These are phyloP conservation scores for Spizellomyces sp. DNA, from an alignment of 192 early-diverging fungal species.

Conservation along the genomic window DNA sequence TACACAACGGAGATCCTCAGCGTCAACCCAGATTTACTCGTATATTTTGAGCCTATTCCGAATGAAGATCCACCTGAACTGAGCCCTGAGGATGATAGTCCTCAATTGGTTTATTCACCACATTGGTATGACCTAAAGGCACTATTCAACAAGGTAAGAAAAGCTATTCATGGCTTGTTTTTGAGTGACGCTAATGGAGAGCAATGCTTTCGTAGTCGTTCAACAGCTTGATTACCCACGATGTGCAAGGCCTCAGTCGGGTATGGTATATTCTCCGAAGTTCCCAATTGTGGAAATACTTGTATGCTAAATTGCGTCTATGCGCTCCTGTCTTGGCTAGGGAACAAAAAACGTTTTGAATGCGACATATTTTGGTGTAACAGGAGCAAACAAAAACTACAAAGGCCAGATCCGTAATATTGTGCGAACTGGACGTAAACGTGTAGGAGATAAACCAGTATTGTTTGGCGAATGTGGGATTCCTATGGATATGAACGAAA, in stretches of 20 bases:
- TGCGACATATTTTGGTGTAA: constrained; percentile 78
- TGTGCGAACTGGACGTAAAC: constrained; percentile 53
- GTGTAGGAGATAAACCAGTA: constrained; percentile 67
- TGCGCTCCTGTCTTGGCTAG: constrained; percentile 23
- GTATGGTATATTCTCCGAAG: constrained; percentile 34
- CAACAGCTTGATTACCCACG: constrained; percentile 74
- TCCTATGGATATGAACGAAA: constrained; percentile 85
- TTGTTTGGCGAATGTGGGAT: constrained; percentile 83
- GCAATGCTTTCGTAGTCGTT: constrained; percentile 43
- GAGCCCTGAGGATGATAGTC: constrained; percentile 34
- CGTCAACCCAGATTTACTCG: constrained; percentile 50
- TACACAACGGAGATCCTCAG: constrained; percentile 66
- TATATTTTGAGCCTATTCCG: constrained; percentile 83
- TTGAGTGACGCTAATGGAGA: not conserved
- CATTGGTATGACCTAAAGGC: constrained; percentile 89
- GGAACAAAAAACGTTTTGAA: constrained; percentile 71
- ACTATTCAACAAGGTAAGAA: constrained; percentile 55
- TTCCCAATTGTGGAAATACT: constrained; percentile 4
- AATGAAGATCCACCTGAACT: constrained; percentile 65
- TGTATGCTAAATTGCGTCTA: not conserved
- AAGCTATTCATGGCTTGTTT: constrained; percentile 2
- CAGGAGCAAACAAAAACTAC: constrained; percentile 78
- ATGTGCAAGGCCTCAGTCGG: constrained; percentile 73
- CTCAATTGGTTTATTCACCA: constrained; percentile 73
- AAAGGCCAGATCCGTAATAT: constrained; percentile 71